phyloP scores from a whole-genome alignment of 2,329 filamentous ascomycete genomes.

The Cercospora canescens region DNA sequence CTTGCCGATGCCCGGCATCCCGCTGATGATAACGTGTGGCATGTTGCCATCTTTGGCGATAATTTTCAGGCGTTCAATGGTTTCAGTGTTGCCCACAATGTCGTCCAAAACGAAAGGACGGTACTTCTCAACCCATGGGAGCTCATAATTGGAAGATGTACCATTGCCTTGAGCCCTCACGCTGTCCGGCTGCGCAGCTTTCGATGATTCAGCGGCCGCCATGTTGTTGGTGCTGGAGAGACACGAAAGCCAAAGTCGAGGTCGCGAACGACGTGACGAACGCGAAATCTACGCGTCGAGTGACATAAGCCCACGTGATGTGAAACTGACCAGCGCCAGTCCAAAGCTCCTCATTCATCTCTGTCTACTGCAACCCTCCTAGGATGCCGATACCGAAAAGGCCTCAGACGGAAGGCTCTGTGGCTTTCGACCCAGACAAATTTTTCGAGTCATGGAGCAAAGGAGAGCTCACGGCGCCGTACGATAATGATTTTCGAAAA shows the following conservation, averaged over 20 bases:
- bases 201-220: conserved; percentile 53
- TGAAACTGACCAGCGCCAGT: not conserved
- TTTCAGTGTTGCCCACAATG: conserved; percentile 96
- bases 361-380: too few species aligned
- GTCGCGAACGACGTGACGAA: conserved; percentile 1
- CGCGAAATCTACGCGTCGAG: conserved; percentile 1
- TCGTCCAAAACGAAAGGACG: conserved; percentile 92
- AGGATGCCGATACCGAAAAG: conserved; percentile 31
- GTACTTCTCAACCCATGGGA: conserved; percentile 98
- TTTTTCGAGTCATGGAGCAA: conserved; percentile 48
- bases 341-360: not conserved
- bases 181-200: conserved; percentile 46
- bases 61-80: conserved; percentile 94
- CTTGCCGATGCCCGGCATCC: conserved; percentile 98
- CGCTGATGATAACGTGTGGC: conserved; percentile 99
- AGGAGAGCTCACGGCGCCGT: conserved; percentile 38
- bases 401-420: conserved; percentile 41
- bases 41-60: conserved; percentile 99
- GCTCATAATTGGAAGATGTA: conserved; percentile 62
- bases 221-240: conserved; percentile 32
- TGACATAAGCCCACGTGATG: not conserved
- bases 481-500: conserved; percentile 46
- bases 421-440: conserved; percentile 47
- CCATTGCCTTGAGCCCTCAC: conserved; percentile 42
- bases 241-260: not conserved